Evolutionary conservation across 768 basidiomycete genomes (phyloP), one percentile per base, ranked within the genome.

Genomic region (Cystofilobasidium capitatum): DNA sequence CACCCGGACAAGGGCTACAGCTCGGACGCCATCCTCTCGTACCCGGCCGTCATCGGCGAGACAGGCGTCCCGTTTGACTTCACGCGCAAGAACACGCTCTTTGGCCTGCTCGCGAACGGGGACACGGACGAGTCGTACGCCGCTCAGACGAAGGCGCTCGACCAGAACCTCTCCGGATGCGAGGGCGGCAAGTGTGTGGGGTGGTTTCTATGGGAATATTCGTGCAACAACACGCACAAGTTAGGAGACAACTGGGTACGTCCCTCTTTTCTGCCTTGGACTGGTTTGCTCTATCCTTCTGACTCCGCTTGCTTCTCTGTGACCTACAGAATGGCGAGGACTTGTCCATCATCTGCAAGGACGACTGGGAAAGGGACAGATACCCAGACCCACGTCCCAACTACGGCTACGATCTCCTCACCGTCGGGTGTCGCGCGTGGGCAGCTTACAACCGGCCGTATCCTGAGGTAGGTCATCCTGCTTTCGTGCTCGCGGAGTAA

Each of bases 171-270:
- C 73, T 86, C 87, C 70, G 88, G 82, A 9, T 81, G 83, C 26
- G 92, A 96, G 75, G 91, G 89, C 0, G 75, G 77, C 12, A 89
- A 89, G 71, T 82, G 76, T 35, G 76, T 92, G 64, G 89, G 81
- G 22, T 58, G 4, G 2, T 40, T 35, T 26, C 24, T 47, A 8
- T 58, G 39, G 55, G 55, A 33, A 24, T 45, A 58, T 16, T 14
- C 33, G 35, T 39, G 24, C 35, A 29, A 36, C 26, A 65, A 59
- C 73, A 81, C 80, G 29, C 89, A 96, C 74, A 80, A 83, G 73
- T 93, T 88, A 88, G 91, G 94, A 20, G 94, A 98, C 77, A 86
- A 85, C 0, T 98, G 93, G 94, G 93, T 97, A 75, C 84, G 97
- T 78, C 75, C 96, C 66, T 89, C 88, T 71, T 69, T 97, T 20